Base-by-base conservation (phyloP, 257 asterid species). In the Penstemon newberryi region DNA sequence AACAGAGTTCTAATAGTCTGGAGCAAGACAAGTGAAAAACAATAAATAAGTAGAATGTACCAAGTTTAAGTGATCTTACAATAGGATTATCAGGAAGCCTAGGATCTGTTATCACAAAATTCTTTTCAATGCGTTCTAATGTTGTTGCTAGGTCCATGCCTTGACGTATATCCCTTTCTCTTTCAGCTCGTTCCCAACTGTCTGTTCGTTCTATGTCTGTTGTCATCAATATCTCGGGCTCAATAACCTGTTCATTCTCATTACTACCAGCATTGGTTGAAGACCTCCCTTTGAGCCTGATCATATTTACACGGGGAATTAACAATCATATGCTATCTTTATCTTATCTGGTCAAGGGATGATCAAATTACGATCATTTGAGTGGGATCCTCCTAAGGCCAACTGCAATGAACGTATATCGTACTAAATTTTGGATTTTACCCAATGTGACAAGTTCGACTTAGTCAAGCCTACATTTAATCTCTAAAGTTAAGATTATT, bases 141-240 rank as follows among this genome's bases (percentile, higher is more conserved):
- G 99, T 91, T 51, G 99, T 94, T 73, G 99, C 99, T 10, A 94
- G 78, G 79, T 94, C 99, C 49, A 94, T 73, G 77, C 99, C 99
- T 80, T 94, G 99, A 46, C 99, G 96, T 54, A 89, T 84, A 80
- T 91, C 97, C 75, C 95, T 84, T 67, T 83, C 99, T 80, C 99
- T 83, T 84, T 85, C 99, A 76, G 87, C 86, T 79, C 71, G 85
- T 52, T 89, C 96, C 96, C 89, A 89, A 76, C 93, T 87, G 64
- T 82, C 85, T 7, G 83, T 82, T 43, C 78, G 74, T 71, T 72
- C 87, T 41, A 78, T 36, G 19, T 91, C 95, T 60, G 78, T 78
- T 1, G 90, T 87, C 99, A 94, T 94, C 74, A 89, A 57, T 67
- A 91, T 80, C 80, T 87, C 97, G 70, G 89, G 95, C 45, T 86